Evolutionary conservation across 2,329 filamentous ascomycete species (phyloP).

Genomic region (Claviceps arundinis): DNA sequence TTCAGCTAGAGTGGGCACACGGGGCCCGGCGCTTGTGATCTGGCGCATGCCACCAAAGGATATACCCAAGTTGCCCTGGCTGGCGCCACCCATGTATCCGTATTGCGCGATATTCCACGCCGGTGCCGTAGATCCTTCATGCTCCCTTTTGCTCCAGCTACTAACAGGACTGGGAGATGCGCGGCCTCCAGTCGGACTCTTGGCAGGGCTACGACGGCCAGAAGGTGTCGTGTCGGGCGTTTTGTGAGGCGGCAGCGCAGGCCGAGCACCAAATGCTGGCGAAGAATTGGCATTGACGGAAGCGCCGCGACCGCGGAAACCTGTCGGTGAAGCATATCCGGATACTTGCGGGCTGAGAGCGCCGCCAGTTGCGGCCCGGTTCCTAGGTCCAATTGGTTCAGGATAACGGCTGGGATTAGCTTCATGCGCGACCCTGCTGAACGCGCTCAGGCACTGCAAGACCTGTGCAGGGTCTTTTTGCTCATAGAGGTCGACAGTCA

Average conservation of each 20-base stretch:
- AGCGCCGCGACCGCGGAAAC: slow-evolving; percentile 30
- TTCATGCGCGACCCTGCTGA: slow-evolving; percentile 72
- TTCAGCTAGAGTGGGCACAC: slow-evolving; percentile 69
- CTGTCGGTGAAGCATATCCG: slow-evolving; percentile 37
- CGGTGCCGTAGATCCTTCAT: slow-evolving; percentile 68
- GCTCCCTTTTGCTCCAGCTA: slow-evolving; percentile 78
- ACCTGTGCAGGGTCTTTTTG: slow-evolving; percentile 93
- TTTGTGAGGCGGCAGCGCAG: slow-evolving; percentile 29
- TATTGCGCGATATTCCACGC: slow-evolving; percentile 99
- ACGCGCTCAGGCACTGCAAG: slow-evolving; percentile 79
- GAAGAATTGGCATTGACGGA: slow-evolving; percentile 48
- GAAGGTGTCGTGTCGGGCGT: slow-evolving; percentile 38
- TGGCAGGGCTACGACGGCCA: slow-evolving; percentile 49
- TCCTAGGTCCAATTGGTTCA: slow-evolving; percentile 60
- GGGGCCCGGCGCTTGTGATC: slow-evolving; percentile 71
- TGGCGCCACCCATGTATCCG: slow-evolving; percentile 94
- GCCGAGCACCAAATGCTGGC: slow-evolving; percentile 29
- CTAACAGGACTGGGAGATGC: slow-evolving; percentile 49
- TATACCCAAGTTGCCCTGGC: slow-evolving; percentile 88
- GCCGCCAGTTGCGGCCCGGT: slow-evolving; percentile 27
- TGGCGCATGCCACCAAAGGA: slow-evolving; percentile 84
- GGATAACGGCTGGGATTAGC: slow-evolving; percentile 64
- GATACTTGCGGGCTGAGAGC: slow-evolving; percentile 54
- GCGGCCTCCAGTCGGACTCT: slow-evolving; percentile 36
- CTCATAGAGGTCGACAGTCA: slow-evolving; percentile 94